Conservation (phyloP, 345 rosid species). For the Hypericum perforatum region DNA sequence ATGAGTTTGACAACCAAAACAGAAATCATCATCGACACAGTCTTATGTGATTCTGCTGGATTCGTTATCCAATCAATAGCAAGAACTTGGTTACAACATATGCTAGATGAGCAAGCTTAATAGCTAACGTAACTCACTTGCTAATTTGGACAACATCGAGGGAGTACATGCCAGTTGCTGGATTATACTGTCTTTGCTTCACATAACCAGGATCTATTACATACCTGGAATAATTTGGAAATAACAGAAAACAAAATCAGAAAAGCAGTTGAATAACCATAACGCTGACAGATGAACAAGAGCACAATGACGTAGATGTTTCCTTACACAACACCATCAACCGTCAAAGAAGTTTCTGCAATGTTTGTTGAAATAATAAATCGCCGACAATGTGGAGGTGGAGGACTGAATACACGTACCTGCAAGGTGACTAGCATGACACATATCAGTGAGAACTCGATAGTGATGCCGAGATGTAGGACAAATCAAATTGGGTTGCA, state of each 20-base stretch:
- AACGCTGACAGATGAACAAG: constrained; percentile 14
- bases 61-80: no score
- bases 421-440: constrained; percentile 20
- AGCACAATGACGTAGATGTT: constrained; percentile 19
- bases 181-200: constrained; percentile 92
- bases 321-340: constrained; percentile 98
- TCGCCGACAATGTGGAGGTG: constrained; percentile 91
- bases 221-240: constrained; percentile 45
- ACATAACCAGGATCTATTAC: constrained; percentile 92
- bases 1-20: no score
- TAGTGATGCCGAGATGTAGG: no score
- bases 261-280: background rate
- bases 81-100: background rate
- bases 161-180: constrained; percentile 92
- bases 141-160: constrained; percentile 92
- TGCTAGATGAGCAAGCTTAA: background rate
- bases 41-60: no score
- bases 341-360: constrained; percentile 97
- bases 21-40: no score
- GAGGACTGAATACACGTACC: constrained; percentile 91
- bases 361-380: constrained; percentile 91
- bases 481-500: no score
- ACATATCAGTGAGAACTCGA: no score
- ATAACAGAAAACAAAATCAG: constrained; percentile 9
- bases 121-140: constrained; percentile 52